phyloP scores from a whole-genome alignment of 257 asterid species.

The Forsythia suspensa region DNA sequence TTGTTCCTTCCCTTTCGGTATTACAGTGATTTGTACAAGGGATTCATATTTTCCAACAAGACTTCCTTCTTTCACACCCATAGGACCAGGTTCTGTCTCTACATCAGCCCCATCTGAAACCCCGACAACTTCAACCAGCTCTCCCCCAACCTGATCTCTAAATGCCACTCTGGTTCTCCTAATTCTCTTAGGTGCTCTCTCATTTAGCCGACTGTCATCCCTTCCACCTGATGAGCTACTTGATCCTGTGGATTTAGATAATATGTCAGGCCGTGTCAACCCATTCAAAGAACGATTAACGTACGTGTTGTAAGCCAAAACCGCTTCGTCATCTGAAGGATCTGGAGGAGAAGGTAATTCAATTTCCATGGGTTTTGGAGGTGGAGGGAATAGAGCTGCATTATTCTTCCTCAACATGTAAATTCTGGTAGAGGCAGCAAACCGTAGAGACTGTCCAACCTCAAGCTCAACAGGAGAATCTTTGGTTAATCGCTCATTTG shows the following conservation, averaged over 20 bases:
- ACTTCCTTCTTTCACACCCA: slow-evolving; percentile 97
- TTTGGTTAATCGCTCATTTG: slow-evolving; percentile 82
- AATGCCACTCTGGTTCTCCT: slow-evolving; percentile 77
- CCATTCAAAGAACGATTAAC: slow-evolving; percentile 69
- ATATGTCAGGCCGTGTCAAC: slow-evolving; percentile 40
- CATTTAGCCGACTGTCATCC: slow-evolving; percentile 35
- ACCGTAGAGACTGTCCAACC: slow-evolving; percentile 82
- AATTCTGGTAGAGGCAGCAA: slow-evolving; percentile 94
- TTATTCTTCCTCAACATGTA: slow-evolving; percentile 75
- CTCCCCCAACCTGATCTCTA: slow-evolving; percentile 88
- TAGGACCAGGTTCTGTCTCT: slow-evolving; percentile 94
- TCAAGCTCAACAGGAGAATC: slow-evolving; percentile 92
- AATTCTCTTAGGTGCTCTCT: slow-evolving; percentile 70
- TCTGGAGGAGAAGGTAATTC: slow-evolving; percentile 84
- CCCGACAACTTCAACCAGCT: slow-evolving; percentile 85
- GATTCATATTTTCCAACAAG: slow-evolving; percentile 97
- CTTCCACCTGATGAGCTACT: slow-evolving; percentile 28
- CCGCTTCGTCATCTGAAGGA: slow-evolving; percentile 89
- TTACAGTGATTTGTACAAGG: slow-evolving; percentile 76
- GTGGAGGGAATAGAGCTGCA: slow-evolving; percentile 78
- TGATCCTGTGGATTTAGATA: slow-evolving; percentile 34
- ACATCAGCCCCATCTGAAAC: slow-evolving; percentile 92
- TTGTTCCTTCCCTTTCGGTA: slow-evolving; percentile 84
- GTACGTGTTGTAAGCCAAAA: slow-evolving; percentile 79
- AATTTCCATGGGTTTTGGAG: slow-evolving; percentile 56